Evolutionary conservation across 345 rosid species (phyloP), one percentile per base, ranked within the genome.

Genomic region (Rhodamnia rubescens): DNA sequence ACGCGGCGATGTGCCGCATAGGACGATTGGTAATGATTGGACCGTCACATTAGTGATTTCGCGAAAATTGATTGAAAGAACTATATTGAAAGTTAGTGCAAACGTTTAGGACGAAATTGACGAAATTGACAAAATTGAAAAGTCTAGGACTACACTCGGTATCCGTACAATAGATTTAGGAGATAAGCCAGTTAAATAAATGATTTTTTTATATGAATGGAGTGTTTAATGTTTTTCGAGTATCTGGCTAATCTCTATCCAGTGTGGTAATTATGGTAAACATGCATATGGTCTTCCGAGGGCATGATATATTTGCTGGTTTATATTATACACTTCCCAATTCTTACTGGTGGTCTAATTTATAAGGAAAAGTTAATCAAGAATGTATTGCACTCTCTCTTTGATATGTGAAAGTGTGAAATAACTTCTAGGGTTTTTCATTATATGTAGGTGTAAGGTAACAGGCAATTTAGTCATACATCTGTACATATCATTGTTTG

Each of bases 1-100:
- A 7, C 5, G 1, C 29, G 42, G 6, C 22, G 1, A 29, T 61
- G 1, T 64, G 42, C 8, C 21, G 15, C 36, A 15, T 15, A 4
- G 22, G 2, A 29, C 9, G 18, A 5, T 1, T 64, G 11, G 2
- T 4, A 10, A 29, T 64, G 9, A 27, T 3, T 14, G 16, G 8
- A 29, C 8, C 1, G 11, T 64, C 2, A 7, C 0, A 1, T 27
- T 0, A 36, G 7, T 20, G 7, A 36, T 32, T 69, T 69, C 2
- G 26, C 5, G 4, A 69, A 69, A 9, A 36, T 69, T 36, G 26
- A 36, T 1, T 1, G 0, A 5, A 20, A 5, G 0, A 7, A 18
- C 11, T 69, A 9, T 1, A 36, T 69, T 36, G 21, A 5, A 69
- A 36, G 36, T 69, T 69, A 2, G 0, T 0, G 2, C 1, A 36